A percentile compares a stretch with the other conserved stretches of the same genome.
Evolutionary conservation across 176 grass and related monocot species (phyloP).

Genomic region (Oryza australiensis): DNA sequence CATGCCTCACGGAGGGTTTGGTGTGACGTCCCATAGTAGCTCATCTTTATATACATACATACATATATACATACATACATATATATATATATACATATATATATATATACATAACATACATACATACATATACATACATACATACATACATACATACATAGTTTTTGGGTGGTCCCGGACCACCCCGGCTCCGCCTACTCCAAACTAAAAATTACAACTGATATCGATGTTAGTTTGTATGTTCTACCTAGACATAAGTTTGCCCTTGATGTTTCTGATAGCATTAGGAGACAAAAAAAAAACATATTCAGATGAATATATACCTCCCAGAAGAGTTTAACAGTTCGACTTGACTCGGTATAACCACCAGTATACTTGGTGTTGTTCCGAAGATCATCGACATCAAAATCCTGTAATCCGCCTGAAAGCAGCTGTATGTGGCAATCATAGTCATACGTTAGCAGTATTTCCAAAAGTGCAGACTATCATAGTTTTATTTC

Average conservation of each 20-base stretch:
- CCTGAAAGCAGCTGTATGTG: slow-evolving; percentile 87
- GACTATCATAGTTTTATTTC: too few species aligned
- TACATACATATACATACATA: too few species aligned
- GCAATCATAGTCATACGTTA: slow-evolving; percentile 37
- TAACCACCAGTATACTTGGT: slow-evolving; percentile 98
- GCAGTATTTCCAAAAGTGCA: slow-evolving; percentile 1
- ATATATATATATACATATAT: too few species aligned
- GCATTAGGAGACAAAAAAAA: slow-evolving; percentile 22
- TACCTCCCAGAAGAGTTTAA: slow-evolving; percentile 99
- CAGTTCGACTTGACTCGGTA: slow-evolving; percentile 80
- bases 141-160: too few species aligned
- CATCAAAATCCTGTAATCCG: slow-evolving; percentile 77
- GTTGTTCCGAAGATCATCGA: slow-evolving; percentile 80
- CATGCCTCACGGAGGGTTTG: too few species aligned
- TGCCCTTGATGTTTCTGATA: background rate
- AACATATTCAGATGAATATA: slow-evolving; percentile 1
- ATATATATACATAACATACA: too few species aligned
- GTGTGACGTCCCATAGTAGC: too few species aligned
- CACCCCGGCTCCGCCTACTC: too few species aligned
- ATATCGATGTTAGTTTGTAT: background rate
- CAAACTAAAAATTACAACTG: background rate
- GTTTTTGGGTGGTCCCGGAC: too few species aligned
- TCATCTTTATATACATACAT: too few species aligned
- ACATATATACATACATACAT: too few species aligned
- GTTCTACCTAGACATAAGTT: background rate